These are phyloP conservation scores for Lactifluus subvellereus DNA, from an alignment of 768 basidiomycete species.

Conservation along the genomic window DNA sequence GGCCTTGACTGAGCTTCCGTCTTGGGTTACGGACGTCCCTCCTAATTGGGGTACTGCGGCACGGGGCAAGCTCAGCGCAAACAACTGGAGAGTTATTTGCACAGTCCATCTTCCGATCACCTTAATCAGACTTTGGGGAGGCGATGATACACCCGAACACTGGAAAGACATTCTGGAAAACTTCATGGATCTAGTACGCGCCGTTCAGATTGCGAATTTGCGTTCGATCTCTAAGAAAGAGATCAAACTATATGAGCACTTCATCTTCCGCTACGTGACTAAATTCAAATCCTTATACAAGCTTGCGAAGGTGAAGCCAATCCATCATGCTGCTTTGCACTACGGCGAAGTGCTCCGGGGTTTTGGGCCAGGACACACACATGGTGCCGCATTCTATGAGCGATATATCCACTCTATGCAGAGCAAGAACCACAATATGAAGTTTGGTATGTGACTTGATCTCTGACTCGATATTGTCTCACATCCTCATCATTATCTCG, in stretches of 20 bases:
- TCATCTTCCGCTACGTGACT: constrained; percentile 26
- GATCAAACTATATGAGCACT: not conserved
- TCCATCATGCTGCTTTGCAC: constrained; percentile 33
- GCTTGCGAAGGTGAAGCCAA: constrained; percentile 25
- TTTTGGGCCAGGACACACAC: no score
- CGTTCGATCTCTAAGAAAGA: constrained; percentile 16
- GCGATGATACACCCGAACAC: constrained; percentile 7
- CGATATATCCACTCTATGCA: constrained; percentile 23
- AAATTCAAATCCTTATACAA: not conserved
- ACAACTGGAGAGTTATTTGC: not conserved
- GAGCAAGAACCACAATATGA: constrained; percentile 22
- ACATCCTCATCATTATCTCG: not conserved
- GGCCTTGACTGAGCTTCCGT: no score
- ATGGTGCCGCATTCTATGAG: no score
- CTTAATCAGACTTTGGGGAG: constrained; percentile 26
- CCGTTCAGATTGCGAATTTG: constrained; percentile 25
- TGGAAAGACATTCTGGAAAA: constrained; percentile 27
- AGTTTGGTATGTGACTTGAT: constrained; percentile 18
- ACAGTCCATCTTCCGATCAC: constrained; percentile 29
- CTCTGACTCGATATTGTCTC: not conserved
- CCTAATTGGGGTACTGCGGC: no score
- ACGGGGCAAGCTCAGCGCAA: not conserved
- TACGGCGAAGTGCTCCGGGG: no score
- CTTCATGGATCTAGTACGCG: not conserved
- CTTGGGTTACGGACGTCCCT: no score